Conservation (phyloP, 441 rosid species). For the Dalechampia spathulata region DNA sequence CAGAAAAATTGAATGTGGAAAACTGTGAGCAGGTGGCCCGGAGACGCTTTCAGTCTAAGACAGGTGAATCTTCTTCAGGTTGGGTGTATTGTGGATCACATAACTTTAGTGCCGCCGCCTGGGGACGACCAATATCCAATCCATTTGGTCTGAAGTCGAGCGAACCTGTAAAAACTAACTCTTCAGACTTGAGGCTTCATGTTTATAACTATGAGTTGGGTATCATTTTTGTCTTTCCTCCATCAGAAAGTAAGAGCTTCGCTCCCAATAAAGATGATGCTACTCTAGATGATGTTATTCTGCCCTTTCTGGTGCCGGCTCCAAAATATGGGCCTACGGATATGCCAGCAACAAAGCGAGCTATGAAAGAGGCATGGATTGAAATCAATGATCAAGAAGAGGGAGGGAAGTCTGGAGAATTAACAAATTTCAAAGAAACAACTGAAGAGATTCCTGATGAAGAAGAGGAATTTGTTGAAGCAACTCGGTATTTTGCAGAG, state of each 20-base stretch:
- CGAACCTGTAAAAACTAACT: constrained; percentile 18
- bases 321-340: constrained; percentile 62
- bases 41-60: constrained; percentile 54
- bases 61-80: constrained; percentile 47
- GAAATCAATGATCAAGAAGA: constrained; percentile 31
- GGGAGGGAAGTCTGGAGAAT: constrained; percentile 30
- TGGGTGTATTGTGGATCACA: constrained; percentile 96
- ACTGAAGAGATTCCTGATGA: constrained; percentile 48
- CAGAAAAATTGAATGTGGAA: constrained; percentile 3
- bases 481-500: constrained; percentile 29
- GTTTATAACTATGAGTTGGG: constrained; percentile 88
- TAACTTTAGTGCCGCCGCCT: constrained; percentile 90
- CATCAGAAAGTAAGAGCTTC: constrained; percentile 26
- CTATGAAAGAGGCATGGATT: constrained; percentile 61
- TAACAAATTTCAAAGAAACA: constrained; percentile 33
- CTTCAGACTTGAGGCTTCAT: constrained; percentile 38
- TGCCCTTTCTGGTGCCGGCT: constrained; percentile 78
- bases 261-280: constrained; percentile 13
- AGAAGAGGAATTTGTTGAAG: constrained; percentile 45
- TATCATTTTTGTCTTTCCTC: constrained; percentile 71
- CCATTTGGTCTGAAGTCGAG: constrained; percentile 29
- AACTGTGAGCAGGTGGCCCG: constrained; percentile 60
- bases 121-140: constrained; percentile 63
- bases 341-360: constrained; percentile 69
- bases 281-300: constrained; percentile 47